A percentile compares a stretch with the other conserved stretches of the same genome.
Conservation (phyloP, 352 stramenopile species). For the Phytophthora cactorum region DNA sequence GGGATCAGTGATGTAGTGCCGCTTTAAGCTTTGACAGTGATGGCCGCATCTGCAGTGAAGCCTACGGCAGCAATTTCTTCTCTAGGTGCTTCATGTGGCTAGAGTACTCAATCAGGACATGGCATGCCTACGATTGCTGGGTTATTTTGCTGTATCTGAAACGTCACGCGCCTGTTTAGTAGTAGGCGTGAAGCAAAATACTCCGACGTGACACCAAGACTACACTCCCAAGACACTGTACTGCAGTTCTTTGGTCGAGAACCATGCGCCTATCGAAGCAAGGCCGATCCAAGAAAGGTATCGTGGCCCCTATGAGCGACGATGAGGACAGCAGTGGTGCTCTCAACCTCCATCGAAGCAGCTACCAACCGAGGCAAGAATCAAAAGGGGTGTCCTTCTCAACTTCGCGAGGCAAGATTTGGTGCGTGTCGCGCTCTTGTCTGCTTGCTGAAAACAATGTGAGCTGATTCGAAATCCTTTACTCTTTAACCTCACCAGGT, state of each 20-base stretch:
- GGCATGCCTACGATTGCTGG: no score
- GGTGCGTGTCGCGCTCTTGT: slow-evolving; percentile 24
- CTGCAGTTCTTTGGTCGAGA: neutral
- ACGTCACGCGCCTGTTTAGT: slow-evolving; percentile 21
- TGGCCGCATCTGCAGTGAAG: neutral
- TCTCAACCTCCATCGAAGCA: neutral
- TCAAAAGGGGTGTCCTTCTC: slow-evolving; percentile 35
- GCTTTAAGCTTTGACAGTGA: slow-evolving; percentile 3
- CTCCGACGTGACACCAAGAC: no score
- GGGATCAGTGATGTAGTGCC: neutral
- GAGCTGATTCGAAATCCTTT: neutral
- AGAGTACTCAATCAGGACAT: no score
- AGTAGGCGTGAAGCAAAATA: neutral
- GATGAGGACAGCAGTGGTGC: slow-evolving; percentile 13
- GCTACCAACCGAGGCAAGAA: slow-evolving; percentile 1
- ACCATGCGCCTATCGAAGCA: slow-evolving; percentile 33
- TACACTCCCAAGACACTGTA: no score
- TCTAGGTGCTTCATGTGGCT: no score
- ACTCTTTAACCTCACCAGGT: slow-evolving; percentile 23
- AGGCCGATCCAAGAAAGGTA: slow-evolving; percentile 19
- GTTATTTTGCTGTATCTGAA: slow-evolving; percentile 11
- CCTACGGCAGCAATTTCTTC: no score
- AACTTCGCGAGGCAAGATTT: slow-evolving; percentile 34
- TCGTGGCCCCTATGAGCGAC: slow-evolving; percentile 30
- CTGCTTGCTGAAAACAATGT: neutral